Evolutionary conservation across 2,329 filamentous ascomycete species (phyloP).

Genomic region (Fusarium coffeatum): DNA sequence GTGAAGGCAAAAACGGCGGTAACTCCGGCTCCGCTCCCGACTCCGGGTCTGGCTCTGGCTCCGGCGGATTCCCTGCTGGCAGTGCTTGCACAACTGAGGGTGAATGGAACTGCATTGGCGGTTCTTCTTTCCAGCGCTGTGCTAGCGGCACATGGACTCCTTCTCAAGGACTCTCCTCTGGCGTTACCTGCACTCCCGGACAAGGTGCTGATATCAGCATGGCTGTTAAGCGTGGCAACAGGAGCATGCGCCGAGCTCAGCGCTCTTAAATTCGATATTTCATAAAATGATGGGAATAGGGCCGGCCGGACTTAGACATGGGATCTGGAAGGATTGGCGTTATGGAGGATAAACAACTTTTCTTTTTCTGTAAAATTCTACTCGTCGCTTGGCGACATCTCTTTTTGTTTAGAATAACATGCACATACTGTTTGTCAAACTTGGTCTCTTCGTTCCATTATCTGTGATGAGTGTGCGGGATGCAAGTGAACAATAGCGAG

Average conservation of each 20-base stretch:
- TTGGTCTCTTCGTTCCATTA: too few relatives aligned
- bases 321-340: too few relatives aligned
- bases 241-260: conserved; percentile 45
- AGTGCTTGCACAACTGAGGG: conserved; percentile 61
- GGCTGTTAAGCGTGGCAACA: conserved; percentile 28
- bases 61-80: conserved; percentile 53
- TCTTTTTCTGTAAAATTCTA: too few relatives aligned
- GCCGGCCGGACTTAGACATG: too few relatives aligned
- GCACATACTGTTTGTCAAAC: too few relatives aligned
- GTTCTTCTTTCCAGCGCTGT: conserved; percentile 65
- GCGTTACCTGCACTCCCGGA: conserved; percentile 59
- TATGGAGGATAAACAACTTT: too few relatives aligned
- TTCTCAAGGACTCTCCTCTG: conserved; percentile 55
- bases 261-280: too few relatives aligned
- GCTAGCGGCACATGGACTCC: conserved; percentile 64
- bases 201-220: conserved; percentile 56
- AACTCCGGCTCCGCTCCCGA: neutral
- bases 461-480: too few relatives aligned
- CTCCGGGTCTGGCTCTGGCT: conserved; percentile 24
- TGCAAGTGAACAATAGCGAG: too few relatives aligned
- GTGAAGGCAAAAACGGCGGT: neutral
- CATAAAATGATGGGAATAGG: too few relatives aligned
- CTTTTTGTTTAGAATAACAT: too few relatives aligned
- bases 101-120: conserved; percentile 65
- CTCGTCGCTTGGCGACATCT: too few relatives aligned